These are phyloP conservation scores for Mucor circinelloides DNA, from an alignment of 371 early-diverging fungal species.

Conservation along the genomic window DNA sequence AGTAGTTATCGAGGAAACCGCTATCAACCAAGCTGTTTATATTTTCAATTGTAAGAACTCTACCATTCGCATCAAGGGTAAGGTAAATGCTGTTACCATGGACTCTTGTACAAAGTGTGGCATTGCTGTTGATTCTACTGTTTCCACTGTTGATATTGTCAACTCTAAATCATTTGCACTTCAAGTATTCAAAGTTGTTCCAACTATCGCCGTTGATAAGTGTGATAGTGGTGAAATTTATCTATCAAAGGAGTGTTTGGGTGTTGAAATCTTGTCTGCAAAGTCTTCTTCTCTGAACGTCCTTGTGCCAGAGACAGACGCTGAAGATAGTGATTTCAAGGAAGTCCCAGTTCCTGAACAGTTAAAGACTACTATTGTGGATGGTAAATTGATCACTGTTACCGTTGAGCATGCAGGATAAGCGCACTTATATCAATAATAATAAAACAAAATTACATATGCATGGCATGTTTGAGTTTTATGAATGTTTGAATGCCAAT, in stretches of 20 bases:
- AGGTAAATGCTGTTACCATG: constrained; percentile 88
- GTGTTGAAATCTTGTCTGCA: constrained; percentile 87
- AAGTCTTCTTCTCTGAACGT: constrained; percentile 91
- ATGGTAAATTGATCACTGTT: constrained; percentile 80
- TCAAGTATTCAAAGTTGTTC: constrained; percentile 84
- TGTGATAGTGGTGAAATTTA: constrained; percentile 91
- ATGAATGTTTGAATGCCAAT: too few relatives aligned
- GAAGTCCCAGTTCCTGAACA: constrained; percentile 94
- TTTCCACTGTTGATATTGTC: constrained; percentile 89
- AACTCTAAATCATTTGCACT: constrained; percentile 89
- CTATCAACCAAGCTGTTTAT: constrained; percentile 89
- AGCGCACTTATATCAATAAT: background rate
- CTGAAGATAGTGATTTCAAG: constrained; percentile 76
- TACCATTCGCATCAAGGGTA: constrained; percentile 89
- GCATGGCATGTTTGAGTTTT: too few relatives aligned
- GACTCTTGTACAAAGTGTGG: constrained; percentile 90
- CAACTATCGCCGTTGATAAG: constrained; percentile 90
- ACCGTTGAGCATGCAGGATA: constrained; percentile 84
- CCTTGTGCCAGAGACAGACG: constrained; percentile 64
- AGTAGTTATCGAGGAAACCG: constrained; percentile 78
- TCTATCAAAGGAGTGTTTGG: constrained; percentile 74
- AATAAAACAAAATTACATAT: too few relatives aligned
- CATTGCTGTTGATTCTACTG: constrained; percentile 81
- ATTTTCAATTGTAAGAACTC: constrained; percentile 90
- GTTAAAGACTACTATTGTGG: constrained; percentile 81